Base-by-base conservation (phyloP, 176 grass and related monocot species). In the Puccinellia tenuiflora region DNA sequence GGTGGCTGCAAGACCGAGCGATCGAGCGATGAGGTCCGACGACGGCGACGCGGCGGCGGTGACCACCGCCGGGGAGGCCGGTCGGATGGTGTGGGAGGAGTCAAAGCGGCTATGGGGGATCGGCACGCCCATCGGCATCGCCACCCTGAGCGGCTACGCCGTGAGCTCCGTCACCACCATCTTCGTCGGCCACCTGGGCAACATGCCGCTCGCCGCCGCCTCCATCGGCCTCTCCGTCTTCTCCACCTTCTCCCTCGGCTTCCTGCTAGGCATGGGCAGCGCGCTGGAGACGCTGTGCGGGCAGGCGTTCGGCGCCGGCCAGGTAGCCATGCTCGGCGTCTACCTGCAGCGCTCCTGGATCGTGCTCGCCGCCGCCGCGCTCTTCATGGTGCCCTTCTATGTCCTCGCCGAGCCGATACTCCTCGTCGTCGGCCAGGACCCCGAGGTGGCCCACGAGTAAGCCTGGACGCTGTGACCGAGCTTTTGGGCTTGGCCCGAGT, bases 241-340 rank as follows among this genome's bases (percentile, higher is more conserved):
- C 35, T 37, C 35, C 35, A 37, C 35, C 35, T 37, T 37, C 35
- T 37, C 35, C 35, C 35, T 37, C 35, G 35, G 35, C 35, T 37
- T 37, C 35, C 35, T 37, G 35, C 35, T 37, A 3, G 90, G 90
- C 39, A 92, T 92, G 87, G 91, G 77, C 56, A 92, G 91, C 73
- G 91, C 91, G 43, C 60, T 92, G 77, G 87, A 92, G 56, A 92
- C 91, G 46, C 65, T 92, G 38, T 92, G 87, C 66, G 85, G 91
- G 9, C 88, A 90, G 54, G 87, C 91, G 47, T 92, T 74, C 72
- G 87, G 87, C 7, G 91, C 87, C 1, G 85, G 91, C 0, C 81
- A 78, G 63, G 81, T 92, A 2, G 63, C 56, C 43, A 89, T 89
- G 87, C 90, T 92, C 34, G 90, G 0, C 53, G 80, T 92, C 22